Evolutionary conservation across 495 filamentous ascomycete genomes (phyloP).

Genomic region (Aspergillus haitiensis): DNA sequence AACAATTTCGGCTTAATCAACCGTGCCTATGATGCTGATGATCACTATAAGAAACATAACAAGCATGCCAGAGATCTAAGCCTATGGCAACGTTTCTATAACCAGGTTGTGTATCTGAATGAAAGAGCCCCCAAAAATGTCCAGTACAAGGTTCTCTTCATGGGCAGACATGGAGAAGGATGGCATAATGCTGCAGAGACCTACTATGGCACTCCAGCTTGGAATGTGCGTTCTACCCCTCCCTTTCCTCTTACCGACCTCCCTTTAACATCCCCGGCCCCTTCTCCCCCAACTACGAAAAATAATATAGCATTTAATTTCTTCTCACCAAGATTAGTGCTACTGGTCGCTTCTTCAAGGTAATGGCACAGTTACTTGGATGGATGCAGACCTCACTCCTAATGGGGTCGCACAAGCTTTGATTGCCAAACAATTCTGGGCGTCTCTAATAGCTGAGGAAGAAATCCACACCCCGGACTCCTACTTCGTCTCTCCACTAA

Average conservation of each 20-base stretch:
- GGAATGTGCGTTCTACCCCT: conserved; percentile 54
- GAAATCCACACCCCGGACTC: conserved; percentile 62
- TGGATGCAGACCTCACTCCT: conserved; percentile 65
- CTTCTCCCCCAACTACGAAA: too few relatives aligned
- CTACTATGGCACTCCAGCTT: conserved; percentile 66
- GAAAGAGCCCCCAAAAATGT: conserved; percentile 41
- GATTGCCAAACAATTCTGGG: conserved; percentile 64
- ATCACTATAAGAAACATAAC: conserved; percentile 29
- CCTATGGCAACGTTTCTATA: conserved; percentile 67
- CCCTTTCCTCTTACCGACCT: not conserved
- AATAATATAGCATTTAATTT: too few relatives aligned
- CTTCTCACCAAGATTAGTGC: conserved; percentile 44
- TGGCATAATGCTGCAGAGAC: conserved; percentile 65
- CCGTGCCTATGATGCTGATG: conserved; percentile 54
- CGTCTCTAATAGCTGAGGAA: conserved; percentile 47
- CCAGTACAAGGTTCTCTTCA: conserved; percentile 67
- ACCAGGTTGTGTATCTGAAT: conserved; percentile 58
- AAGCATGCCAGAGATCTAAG: conserved; percentile 41
- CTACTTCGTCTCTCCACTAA: conserved; percentile 70
- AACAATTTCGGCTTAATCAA: conserved; percentile 68
- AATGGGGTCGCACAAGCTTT: conserved; percentile 62
- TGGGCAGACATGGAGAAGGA: conserved; percentile 71
- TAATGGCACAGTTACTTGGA: conserved; percentile 65
- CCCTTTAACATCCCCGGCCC: too few relatives aligned
- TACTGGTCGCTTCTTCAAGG: conserved; percentile 72